Base-by-base conservation (phyloP, 2,329 filamentous ascomycete species). In the Alternaria arbusti region DNA sequence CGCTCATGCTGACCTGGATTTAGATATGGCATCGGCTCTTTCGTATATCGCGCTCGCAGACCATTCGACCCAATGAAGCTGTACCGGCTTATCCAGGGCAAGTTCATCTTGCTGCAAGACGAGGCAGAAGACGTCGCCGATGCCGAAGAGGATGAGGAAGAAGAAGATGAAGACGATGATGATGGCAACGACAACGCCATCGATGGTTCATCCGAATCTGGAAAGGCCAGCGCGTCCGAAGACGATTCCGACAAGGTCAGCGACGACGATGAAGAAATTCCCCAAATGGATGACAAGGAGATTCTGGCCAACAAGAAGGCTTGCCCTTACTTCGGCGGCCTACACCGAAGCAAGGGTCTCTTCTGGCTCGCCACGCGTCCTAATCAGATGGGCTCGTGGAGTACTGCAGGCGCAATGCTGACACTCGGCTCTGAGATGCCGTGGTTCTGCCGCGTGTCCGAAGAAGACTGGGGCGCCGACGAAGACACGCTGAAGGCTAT, bases 11-110 rank as follows among this genome's bases (percentile, higher is more conserved):
- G 10, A 62, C 22, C 10, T 6, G 6, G 9, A 20, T 46, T 26
- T 49, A 84, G 82, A 66, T 92, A 92, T 72, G 89, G 89, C 8
- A 89, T 93, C 11, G 86, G 87, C 36, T 92, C 88, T 73, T 91
- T 91, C 68, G 88, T 93, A 12, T 93, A 93, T 74, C 82, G 84
- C 1, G 86, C 87, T 0, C 82, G 86, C 6, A 73, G 78, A 5
- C 81, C 81, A 0, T 83, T 83, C 56, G 77, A 82, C 46, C 81
- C 81, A 6, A 67, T 78, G 32, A 79, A 80, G 15, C 70, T 83
- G 0, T 83, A 82, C 63, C 72, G 73, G 7, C 74, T 81, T 10
- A 71, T 83, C 1, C 74, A 82, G 55, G 81, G 82, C 56, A 82
- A 82, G 36, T 83, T 82, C 69, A 80, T 83, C 40, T 71, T 83